Percentiles rank a stretch among this genome's conserved stretches.
Evolutionary conservation across 306 rosid genomes (phyloP).

Genomic region (Vachellia pachyceras): DNA sequence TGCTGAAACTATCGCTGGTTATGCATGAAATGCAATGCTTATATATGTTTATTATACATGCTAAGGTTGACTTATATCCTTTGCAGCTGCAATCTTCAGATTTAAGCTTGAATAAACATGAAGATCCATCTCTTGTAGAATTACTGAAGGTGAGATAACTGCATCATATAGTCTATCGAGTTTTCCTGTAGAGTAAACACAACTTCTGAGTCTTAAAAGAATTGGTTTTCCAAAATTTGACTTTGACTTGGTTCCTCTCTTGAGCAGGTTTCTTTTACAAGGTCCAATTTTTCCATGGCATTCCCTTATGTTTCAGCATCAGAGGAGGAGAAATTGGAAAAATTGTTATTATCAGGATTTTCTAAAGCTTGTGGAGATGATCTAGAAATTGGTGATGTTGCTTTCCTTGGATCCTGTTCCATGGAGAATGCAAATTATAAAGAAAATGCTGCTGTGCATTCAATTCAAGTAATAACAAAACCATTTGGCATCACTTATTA

Average conservation of each 20-base stretch:
- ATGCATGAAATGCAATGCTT: neutral
- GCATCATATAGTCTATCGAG: conserved; percentile 23
- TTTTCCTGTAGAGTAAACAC: conserved; percentile 6
- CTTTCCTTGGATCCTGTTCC: conserved; percentile 72
- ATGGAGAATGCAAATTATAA: conserved; percentile 48
- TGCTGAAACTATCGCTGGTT: neutral
- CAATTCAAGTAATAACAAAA: conserved; percentile 71
- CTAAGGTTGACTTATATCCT: conserved; percentile 27
- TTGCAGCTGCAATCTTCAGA: conserved; percentile 82
- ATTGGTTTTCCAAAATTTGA: conserved; percentile 8
- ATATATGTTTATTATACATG: neutral
- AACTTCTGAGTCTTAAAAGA: conserved; percentile 17
- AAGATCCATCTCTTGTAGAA: conserved; percentile 67
- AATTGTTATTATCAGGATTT: conserved; percentile 71
- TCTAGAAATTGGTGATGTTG: conserved; percentile 58
- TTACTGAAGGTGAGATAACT: conserved; percentile 71
- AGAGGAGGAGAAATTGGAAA: conserved; percentile 67
- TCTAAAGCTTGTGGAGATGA: conserved; percentile 75
- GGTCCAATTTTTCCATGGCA: conserved; percentile 86
- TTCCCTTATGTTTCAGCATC: conserved; percentile 87
- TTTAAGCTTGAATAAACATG: conserved; percentile 57
- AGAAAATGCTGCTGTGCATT: conserved; percentile 53
- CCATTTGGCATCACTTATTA: conserved; percentile 20
- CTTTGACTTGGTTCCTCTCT: conserved; percentile 37
- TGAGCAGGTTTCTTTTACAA: conserved; percentile 70